phyloP scores from a whole-genome alignment of 2,329 filamentous ascomycete species.

The Penicillium italicum region DNA sequence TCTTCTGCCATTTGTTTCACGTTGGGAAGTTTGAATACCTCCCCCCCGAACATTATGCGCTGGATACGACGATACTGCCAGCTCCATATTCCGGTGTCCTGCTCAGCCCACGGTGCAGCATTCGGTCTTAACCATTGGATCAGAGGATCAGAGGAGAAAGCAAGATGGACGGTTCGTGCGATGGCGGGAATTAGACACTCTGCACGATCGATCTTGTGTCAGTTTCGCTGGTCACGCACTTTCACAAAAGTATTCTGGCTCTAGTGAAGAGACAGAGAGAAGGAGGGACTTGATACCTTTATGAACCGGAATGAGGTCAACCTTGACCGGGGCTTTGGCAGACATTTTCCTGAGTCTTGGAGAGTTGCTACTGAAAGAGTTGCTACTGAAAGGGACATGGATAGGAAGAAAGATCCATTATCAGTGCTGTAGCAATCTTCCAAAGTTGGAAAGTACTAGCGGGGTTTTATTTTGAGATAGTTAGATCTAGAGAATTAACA shows the following conservation, averaged over 20 bases:
- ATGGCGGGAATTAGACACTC: slow-evolving; percentile 14
- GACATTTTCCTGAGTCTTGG: background rate
- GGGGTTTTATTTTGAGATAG: background rate
- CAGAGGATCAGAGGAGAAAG: slow-evolving; percentile 26
- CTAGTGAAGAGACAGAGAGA: too few relatives aligned
- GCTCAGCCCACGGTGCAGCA: slow-evolving; percentile 14
- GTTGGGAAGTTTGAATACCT: slow-evolving; percentile 17
- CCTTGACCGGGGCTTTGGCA: background rate
- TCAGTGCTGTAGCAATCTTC: background rate
- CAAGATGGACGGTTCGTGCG: slow-evolving; percentile 20
- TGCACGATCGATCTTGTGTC: background rate
- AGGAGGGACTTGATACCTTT: background rate
- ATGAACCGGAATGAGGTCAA: slow-evolving; percentile 11
- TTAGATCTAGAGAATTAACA: background rate
- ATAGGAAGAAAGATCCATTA: background rate
- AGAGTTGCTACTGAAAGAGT: too few relatives aligned
- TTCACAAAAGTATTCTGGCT: background rate
- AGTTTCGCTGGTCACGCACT: background rate
- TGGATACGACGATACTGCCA: slow-evolving; percentile 28
- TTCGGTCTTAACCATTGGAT: slow-evolving; percentile 26
- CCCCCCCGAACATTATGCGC: slow-evolving; percentile 16
- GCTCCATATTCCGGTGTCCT: slow-evolving; percentile 2
- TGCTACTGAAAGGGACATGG: too few relatives aligned
- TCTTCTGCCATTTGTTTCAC: slow-evolving; percentile 8
- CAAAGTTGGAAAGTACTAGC: background rate